These are phyloP conservation scores for Aspergillus nidulans DNA, from an alignment of 495 filamentous ascomycete species.

Conservation along the genomic window DNA sequence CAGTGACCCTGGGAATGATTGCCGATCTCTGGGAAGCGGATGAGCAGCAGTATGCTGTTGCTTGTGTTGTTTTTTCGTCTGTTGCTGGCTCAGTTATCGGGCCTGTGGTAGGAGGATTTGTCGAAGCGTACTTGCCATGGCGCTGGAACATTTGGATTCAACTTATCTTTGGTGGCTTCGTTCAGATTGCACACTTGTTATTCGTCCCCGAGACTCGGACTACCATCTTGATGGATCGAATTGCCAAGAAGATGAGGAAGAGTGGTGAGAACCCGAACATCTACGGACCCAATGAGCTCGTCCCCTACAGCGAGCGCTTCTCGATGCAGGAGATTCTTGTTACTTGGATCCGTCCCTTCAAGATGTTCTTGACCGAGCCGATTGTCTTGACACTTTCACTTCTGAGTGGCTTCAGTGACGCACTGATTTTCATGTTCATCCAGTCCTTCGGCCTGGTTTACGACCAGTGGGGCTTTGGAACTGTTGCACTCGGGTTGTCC, in stretches of 20 bases:
- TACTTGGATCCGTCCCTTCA: slow-evolving; percentile 57
- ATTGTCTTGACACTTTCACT: slow-evolving; percentile 57
- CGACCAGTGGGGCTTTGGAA: slow-evolving; percentile 53
- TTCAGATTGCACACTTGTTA: slow-evolving; percentile 49
- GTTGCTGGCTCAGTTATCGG: slow-evolving; percentile 60
- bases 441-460: slow-evolving; percentile 58
- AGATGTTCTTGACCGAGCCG: slow-evolving; percentile 58
- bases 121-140: slow-evolving; percentile 47
- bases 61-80: slow-evolving; percentile 60
- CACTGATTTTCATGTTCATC: slow-evolving; percentile 64
- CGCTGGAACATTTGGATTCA: slow-evolving; percentile 59
- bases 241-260: slow-evolving; percentile 52
- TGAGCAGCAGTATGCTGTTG: slow-evolving; percentile 57
- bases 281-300: slow-evolving; percentile 61
- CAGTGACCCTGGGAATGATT: slow-evolving; percentile 60
- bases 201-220: slow-evolving; percentile 56
- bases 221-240: slow-evolving; percentile 56
- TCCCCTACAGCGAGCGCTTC: slow-evolving; percentile 54
- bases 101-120: slow-evolving; percentile 57
- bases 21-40: slow-evolving; percentile 60
- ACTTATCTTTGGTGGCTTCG: slow-evolving; percentile 54
- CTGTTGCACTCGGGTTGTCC: slow-evolving; percentile 46
- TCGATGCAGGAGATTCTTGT: slow-evolving; percentile 50
- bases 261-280: slow-evolving; percentile 50
- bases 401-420: slow-evolving; percentile 59